These are phyloP conservation scores for Trichoderma brevicompactum DNA, from an alignment of 2,329 filamentous ascomycete species.

Conservation along the genomic window DNA sequence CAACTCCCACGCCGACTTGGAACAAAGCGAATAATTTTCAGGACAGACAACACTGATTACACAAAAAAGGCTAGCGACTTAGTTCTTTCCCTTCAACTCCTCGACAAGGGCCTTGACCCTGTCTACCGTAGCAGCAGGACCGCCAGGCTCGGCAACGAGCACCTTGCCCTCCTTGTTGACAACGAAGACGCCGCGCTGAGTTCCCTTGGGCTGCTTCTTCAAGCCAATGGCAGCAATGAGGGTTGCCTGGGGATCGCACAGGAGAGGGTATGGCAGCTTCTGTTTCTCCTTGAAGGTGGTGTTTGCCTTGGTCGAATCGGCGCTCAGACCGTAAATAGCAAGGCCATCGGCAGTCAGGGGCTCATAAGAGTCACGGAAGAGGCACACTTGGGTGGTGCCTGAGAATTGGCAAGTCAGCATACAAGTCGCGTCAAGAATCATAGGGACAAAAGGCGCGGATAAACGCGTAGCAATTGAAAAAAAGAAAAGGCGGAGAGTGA, in stretches of 20 bases:
- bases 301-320: slow-evolving; percentile 88
- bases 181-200: slow-evolving; percentile 84
- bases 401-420: slow-evolving; percentile 25
- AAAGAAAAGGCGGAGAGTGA: background rate
- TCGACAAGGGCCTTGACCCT: slow-evolving; percentile 74
- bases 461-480: background rate
- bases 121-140: slow-evolving; percentile 76
- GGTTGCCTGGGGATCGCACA: slow-evolving; percentile 77
- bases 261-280: slow-evolving; percentile 81
- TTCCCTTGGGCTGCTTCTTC: slow-evolving; percentile 81
- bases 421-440: slow-evolving; percentile 13
- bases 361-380: slow-evolving; percentile 86
- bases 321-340: slow-evolving; percentile 86
- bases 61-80: background rate
- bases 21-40: slow-evolving; percentile 13
- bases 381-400: slow-evolving; percentile 93
- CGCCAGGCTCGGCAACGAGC: slow-evolving; percentile 72
- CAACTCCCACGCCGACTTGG: slow-evolving; percentile 29
- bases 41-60: background rate
- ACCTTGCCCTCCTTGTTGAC: slow-evolving; percentile 83
- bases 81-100: slow-evolving; percentile 40
- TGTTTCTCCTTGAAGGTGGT: slow-evolving; percentile 92
- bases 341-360: slow-evolving; percentile 78
- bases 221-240: slow-evolving; percentile 88
- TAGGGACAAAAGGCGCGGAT: background rate